A percentile compares a stretch with the other conserved stretches of the same genome.
Evolutionary conservation across 495 filamentous ascomycete genomes (phyloP).

Genomic region (Terfezia claveryi): DNA sequence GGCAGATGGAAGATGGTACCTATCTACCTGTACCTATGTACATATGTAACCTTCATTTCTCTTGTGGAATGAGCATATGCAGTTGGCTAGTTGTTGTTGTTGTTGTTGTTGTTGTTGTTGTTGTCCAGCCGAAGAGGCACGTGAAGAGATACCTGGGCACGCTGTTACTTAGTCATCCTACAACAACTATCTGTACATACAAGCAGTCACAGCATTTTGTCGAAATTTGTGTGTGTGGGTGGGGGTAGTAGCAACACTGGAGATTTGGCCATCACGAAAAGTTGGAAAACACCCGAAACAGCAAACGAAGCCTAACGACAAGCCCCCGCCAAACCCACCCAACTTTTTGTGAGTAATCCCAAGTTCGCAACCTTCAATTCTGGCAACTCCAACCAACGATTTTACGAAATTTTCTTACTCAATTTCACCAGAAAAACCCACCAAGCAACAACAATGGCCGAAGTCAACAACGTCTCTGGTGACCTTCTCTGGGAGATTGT

Average conservation of each 20-base stretch:
- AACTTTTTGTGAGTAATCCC: not conserved
- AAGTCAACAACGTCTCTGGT: slow-evolving; percentile 37
- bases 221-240: not conserved
- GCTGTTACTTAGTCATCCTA: too few relatives aligned
- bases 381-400: too few relatives aligned
- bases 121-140: too few relatives aligned
- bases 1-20: too few relatives aligned
- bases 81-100: too few relatives aligned
- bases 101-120: too few relatives aligned
- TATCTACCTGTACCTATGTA: too few relatives aligned
- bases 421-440: not conserved
- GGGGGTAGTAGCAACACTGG: not conserved
- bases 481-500: slow-evolving; percentile 81
- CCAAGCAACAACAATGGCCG: not conserved
- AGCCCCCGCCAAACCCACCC: not conserved
- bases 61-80: too few relatives aligned
- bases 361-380: too few relatives aligned
- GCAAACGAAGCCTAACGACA: not conserved
- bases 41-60: too few relatives aligned
- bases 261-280: not conserved
- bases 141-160: too few relatives aligned
- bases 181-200: too few relatives aligned
- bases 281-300: not conserved
- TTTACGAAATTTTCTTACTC: not conserved
- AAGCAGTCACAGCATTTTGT: not conserved